Percentiles rank a stretch among this genome's conserved stretches.
Evolutionary conservation across 1,284 basidiomycete species (phyloP).

Genomic region (Athelia sp.): DNA sequence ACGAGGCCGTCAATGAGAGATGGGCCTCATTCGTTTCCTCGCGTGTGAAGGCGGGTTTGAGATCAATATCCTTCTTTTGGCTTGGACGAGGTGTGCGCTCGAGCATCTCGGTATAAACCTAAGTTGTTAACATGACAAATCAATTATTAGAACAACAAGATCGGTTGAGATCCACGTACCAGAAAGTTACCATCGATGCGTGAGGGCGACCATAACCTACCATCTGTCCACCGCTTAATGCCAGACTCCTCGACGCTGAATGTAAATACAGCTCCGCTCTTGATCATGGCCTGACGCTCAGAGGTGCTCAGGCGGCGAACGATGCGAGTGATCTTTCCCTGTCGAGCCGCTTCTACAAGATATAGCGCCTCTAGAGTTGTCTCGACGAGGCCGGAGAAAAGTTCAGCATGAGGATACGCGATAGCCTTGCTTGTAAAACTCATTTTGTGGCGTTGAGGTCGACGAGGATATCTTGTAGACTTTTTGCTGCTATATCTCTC

Average conservation of each 20-base stretch:
- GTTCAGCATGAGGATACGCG: slow-evolving; percentile 40
- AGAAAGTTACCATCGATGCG: slow-evolving; percentile 80
- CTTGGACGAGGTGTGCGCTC: slow-evolving; percentile 50
- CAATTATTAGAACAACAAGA: not conserved
- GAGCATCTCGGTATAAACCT: slow-evolving; percentile 74
- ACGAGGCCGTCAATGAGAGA: not conserved
- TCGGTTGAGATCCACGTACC: slow-evolving; percentile 32
- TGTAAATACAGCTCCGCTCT: slow-evolving; percentile 77
- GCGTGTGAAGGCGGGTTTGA: slow-evolving; percentile 32
- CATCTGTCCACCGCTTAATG: slow-evolving; percentile 85
- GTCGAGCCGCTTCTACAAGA: slow-evolving; percentile 72
- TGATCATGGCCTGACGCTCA: slow-evolving; percentile 68
- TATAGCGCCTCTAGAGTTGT: slow-evolving; percentile 75
- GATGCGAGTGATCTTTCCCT: slow-evolving; percentile 70
- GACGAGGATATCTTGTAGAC: too few relatives aligned
- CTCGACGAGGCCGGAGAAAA: slow-evolving; percentile 68
- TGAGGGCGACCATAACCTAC: slow-evolving; percentile 76
- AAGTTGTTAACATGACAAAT: not conserved
- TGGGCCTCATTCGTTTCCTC: slow-evolving; percentile 4
- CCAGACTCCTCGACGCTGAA: slow-evolving; percentile 80
- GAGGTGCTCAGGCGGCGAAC: slow-evolving; percentile 74
- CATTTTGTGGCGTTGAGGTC: too few relatives aligned
- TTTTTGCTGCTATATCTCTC: too few relatives aligned
- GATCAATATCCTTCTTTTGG: slow-evolving; percentile 40
- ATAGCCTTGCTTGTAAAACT: slow-evolving; percentile 34